These are phyloP conservation scores for Chaetomidium leptoderma DNA, from an alignment of 495 filamentous ascomycete genomes.

Conservation along the genomic window DNA sequence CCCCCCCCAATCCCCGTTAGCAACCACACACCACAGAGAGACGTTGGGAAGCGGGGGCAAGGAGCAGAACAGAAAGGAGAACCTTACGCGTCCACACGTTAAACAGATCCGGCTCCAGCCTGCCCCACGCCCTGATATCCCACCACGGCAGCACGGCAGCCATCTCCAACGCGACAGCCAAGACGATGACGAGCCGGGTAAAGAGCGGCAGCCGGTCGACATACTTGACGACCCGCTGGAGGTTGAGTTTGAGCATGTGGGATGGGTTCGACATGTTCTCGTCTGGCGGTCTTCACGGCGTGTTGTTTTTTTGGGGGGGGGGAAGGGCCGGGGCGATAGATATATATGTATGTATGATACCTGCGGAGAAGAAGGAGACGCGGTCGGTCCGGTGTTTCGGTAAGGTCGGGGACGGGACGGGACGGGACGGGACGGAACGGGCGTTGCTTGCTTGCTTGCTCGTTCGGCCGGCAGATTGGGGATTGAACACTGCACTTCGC, in stretches of 20 bases:
- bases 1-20: not conserved
- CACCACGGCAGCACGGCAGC: constrained; percentile 60
- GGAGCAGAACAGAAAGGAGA: not conserved
- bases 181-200: constrained; percentile 68
- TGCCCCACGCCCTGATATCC: constrained; percentile 68
- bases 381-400: no score
- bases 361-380: no score
- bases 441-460: no score
- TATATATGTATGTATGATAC: not conserved
- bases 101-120: constrained; percentile 72
- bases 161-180: constrained; percentile 65
- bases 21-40: not conserved
- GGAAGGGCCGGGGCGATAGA: no score
- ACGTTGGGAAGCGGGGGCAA: not conserved
- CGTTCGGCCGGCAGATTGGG: no score
- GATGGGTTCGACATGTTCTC: constrained; percentile 19
- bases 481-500: no score
- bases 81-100: constrained; percentile 68
- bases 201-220: constrained; percentile 81
- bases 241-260: constrained; percentile 30
- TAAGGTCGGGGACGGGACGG: no score
- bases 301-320: not conserved
- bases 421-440: no score
- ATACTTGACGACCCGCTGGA: constrained; percentile 55
- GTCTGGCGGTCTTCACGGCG: no score